phyloP scores from a whole-genome alignment of 768 basidiomycete genomes.

The Russula dissimulans region DNA sequence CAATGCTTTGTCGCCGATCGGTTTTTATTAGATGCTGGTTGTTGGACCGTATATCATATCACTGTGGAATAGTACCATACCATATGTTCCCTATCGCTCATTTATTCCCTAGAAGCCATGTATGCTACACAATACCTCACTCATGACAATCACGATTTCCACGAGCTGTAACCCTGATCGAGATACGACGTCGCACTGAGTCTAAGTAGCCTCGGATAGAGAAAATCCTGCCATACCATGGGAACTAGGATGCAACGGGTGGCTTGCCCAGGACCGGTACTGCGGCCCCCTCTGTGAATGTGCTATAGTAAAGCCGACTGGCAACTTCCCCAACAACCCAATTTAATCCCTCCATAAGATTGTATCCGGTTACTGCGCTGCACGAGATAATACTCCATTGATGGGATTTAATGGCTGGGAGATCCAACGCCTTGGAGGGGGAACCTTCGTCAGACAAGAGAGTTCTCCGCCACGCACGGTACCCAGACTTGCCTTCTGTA shows the following conservation, averaged over 20 bases:
- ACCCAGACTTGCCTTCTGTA: constrained; percentile 56
- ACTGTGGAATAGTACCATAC: constrained; percentile 13
- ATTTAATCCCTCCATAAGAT: constrained; percentile 76
- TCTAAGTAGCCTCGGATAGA: too few relatives aligned
- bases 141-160: constrained; percentile 16
- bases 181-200: too few relatives aligned
- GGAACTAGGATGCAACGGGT: not conserved
- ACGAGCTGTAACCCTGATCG: not conserved
- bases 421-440: constrained; percentile 58
- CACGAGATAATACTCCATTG: constrained; percentile 86
- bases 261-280: not conserved
- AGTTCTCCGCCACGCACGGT: constrained; percentile 5
- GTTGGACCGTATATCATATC: constrained; percentile 17
- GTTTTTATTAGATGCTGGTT: not conserved
- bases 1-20: not conserved
- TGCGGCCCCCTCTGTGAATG: constrained; percentile 20
- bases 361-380: constrained; percentile 84
- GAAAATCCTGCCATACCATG: not conserved
- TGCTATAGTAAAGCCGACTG: constrained; percentile 75
- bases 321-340: constrained; percentile 92
- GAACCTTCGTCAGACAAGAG: not conserved
- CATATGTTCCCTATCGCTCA: constrained; percentile 17
- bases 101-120: constrained; percentile 19
- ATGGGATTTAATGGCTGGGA: constrained; percentile 76
- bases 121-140: constrained; percentile 13